Conservation (phyloP, 2,329 filamentous ascomycete species). For the Talaromyces sp. region DNA sequence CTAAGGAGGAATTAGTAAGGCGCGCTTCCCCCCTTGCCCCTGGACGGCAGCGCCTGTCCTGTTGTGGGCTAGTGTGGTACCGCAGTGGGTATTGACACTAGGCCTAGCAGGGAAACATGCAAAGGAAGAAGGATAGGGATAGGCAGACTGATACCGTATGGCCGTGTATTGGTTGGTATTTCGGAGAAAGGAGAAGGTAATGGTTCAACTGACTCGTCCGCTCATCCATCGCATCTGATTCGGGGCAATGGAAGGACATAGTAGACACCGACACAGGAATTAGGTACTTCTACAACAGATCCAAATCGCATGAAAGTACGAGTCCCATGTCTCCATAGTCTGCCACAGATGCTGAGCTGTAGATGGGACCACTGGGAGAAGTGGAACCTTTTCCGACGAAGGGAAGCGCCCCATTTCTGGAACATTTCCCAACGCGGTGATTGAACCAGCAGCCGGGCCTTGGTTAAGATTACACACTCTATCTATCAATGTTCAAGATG, state of each 20-base stretch:
- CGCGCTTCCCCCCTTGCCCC: neutral
- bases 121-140: too few relatives aligned
- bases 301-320: neutral
- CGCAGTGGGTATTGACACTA: neutral
- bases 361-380: neutral
- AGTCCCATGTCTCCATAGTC: neutral
- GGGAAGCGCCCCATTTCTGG: conserved; percentile 11
- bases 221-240: neutral
- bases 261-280: neutral
- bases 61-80: neutral
- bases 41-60: conserved; percentile 2
- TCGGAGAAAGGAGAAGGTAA: neutral
- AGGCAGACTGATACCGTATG: neutral
- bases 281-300: neutral
- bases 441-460: neutral
- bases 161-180: neutral
- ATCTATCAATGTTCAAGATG: too few relatives aligned
- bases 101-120: neutral
- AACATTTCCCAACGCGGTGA: conserved; percentile 9
- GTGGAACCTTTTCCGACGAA: neutral
- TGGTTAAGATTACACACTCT: neutral
- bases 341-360: neutral
- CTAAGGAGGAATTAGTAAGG: conserved; percentile 4
- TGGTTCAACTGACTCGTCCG: neutral
- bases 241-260: neutral